Evolutionary conservation across 2,329 filamentous ascomycete species (phyloP).

Genomic region (Nemania serpens): DNA sequence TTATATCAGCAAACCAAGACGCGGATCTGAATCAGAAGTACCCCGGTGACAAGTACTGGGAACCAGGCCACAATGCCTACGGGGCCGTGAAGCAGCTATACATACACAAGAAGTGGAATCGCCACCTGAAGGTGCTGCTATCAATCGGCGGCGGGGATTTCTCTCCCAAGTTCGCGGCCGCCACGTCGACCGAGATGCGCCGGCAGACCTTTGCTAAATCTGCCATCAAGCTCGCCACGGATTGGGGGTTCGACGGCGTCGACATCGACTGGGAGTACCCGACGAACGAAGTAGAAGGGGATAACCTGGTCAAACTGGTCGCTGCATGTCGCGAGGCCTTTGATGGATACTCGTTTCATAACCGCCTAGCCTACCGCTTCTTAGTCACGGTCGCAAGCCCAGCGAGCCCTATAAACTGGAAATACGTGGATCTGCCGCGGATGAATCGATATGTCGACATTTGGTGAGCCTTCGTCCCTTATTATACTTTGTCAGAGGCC

Average conservation of each 20-base stretch:
- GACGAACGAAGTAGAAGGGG: slow-evolving; percentile 44
- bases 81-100: slow-evolving; percentile 79
- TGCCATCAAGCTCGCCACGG: slow-evolving; percentile 70
- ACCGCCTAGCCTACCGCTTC: slow-evolving; percentile 49
- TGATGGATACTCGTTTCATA: slow-evolving; percentile 37
- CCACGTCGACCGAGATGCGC: slow-evolving; percentile 64
- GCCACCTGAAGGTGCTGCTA: slow-evolving; percentile 77
- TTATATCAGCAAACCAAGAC: slow-evolving; percentile 64
- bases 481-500: not conserved
- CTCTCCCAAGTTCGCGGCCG: slow-evolving; percentile 68
- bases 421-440: slow-evolving; percentile 53
- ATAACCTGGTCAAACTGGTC: slow-evolving; percentile 50
- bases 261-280: slow-evolving; percentile 65
- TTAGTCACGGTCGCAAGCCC: slow-evolving; percentile 56
- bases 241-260: slow-evolving; percentile 65
- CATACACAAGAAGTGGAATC: slow-evolving; percentile 74
- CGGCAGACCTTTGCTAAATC: slow-evolving; percentile 69
- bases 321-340: slow-evolving; percentile 47
- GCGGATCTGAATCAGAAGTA: slow-evolving; percentile 73
- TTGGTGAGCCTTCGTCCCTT: slow-evolving; percentile 46
- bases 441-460: slow-evolving; percentile 63
- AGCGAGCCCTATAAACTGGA: slow-evolving; percentile 54
- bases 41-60: slow-evolving; percentile 62
- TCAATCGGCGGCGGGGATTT: slow-evolving; percentile 84
- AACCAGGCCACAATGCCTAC: slow-evolving; percentile 64